Percentiles rank a stretch among this genome's conserved stretches.
phyloP scores from a whole-genome alignment of 192 early-diverging fungal species.

The Chytriomyces sp. region DNA sequence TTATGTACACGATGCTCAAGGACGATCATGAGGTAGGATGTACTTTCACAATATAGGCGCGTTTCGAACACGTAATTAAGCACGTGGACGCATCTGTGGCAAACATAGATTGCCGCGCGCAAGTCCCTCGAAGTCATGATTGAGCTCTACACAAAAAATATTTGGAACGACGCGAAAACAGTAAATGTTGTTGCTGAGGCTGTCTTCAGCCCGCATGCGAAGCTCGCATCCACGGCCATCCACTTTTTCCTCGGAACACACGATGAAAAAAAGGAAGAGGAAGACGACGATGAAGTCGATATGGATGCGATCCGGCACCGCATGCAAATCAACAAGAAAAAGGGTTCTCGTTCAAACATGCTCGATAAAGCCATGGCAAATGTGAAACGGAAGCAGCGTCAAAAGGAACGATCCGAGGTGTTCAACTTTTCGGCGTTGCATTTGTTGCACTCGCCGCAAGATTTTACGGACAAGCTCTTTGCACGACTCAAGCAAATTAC shows the following conservation, averaged over 20 bases:
- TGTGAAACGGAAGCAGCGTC: constrained; percentile 67
- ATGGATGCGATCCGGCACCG: constrained; percentile 77
- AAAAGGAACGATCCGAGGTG: constrained; percentile 64
- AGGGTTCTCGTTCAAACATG: constrained; percentile 71
- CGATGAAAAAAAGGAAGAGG: constrained; percentile 66
- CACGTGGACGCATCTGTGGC: no score
- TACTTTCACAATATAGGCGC: not conserved
- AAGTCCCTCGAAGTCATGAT: constrained; percentile 97
- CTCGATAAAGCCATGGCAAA: constrained; percentile 78
- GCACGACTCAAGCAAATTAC: constrained; percentile 67
- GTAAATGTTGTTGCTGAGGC: constrained; percentile 98
- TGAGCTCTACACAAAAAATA: constrained; percentile 92
- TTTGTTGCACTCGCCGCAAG: constrained; percentile 95
- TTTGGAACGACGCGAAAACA: constrained; percentile 99
- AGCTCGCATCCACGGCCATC: constrained; percentile 89
- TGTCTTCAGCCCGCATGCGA: constrained; percentile 88
- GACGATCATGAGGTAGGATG: constrained; percentile 60
- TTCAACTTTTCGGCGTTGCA: constrained; percentile 96
- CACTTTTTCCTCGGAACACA: constrained; percentile 88
- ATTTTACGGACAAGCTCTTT: constrained; percentile 95
- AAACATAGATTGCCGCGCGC: constrained; percentile 79
- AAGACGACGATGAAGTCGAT: constrained; percentile 74
- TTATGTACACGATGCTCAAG: constrained; percentile 96
- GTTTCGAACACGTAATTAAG: not conserved
- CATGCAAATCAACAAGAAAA: constrained; percentile 84